Conservation (phyloP, 2,329 filamentous ascomycete species). For the Beauveria varroae region DNA sequence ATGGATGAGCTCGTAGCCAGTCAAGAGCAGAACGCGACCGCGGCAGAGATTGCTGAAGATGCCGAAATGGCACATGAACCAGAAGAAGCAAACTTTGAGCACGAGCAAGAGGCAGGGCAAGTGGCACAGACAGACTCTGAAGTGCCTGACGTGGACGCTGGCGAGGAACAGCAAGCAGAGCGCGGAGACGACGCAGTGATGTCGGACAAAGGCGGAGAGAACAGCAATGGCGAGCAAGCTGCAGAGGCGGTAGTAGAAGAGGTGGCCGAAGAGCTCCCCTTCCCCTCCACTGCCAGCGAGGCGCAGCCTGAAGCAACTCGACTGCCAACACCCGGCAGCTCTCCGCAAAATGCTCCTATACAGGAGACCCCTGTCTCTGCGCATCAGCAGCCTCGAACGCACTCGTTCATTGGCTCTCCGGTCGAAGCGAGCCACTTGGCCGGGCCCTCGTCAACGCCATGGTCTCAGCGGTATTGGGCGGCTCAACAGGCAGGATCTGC, state of each 20-base stretch:
- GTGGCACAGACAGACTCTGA: neutral
- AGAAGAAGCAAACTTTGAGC: neutral
- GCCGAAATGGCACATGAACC: neutral
- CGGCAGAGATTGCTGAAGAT: neutral
- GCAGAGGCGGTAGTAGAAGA: conserved; percentile 14
- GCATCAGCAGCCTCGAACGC: neutral
- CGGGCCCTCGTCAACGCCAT: neutral
- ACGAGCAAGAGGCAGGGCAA: neutral
- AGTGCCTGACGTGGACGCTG: neutral
- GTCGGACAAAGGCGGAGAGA: neutral
- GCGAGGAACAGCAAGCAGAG: neutral
- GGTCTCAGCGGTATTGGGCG: neutral
- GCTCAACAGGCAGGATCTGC: neutral
- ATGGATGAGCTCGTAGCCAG: neutral
- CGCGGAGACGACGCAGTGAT: conserved; percentile 5
- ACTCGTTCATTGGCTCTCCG: neutral
- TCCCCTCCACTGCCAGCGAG: neutral
- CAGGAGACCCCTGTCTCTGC: neutral
- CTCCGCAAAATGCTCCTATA: neutral
- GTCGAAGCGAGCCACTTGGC: neutral
- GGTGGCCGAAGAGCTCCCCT: conserved; percentile 12
- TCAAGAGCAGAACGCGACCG: neutral
- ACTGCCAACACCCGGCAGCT: neutral
- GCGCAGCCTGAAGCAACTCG: neutral
- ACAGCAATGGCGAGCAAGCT: conserved; percentile 9